Evolutionary conservation across 2,329 filamentous ascomycete genomes (phyloP).

Genomic region (Drechslera avenae): DNA sequence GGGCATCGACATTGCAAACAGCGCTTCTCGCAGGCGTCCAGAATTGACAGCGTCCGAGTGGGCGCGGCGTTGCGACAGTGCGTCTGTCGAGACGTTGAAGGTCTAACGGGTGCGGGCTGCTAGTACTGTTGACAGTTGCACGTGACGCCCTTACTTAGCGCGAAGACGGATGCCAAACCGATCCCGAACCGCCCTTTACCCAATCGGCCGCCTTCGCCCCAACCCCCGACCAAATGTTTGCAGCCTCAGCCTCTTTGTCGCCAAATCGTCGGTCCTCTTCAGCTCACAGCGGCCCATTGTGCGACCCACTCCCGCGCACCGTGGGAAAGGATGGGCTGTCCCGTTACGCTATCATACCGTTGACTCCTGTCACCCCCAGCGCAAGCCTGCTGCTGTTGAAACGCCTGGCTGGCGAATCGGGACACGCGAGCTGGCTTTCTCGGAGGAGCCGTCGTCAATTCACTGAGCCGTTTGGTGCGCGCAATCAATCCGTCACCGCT

Average conservation of each 20-base stretch:
- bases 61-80: constrained; percentile 24
- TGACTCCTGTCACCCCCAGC: constrained; percentile 1
- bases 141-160: constrained; percentile 11
- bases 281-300: neutral
- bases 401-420: constrained; percentile 5
- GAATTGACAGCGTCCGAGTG: constrained; percentile 14
- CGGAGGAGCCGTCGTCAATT: constrained; percentile 5
- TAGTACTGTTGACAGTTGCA: constrained; percentile 9
- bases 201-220: constrained; percentile 9
- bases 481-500: constrained; percentile 1
- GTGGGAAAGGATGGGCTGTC: constrained; percentile 1
- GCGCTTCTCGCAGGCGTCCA: constrained; percentile 6
- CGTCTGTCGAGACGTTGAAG: constrained; percentile 31
- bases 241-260: constrained; percentile 13
- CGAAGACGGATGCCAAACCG: neutral
- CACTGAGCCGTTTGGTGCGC: neutral
- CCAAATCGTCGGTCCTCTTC: constrained; percentile 4
- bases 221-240: constrained; percentile 9
- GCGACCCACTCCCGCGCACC: constrained; percentile 3
- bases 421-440: constrained; percentile 1
- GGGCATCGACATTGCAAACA: constrained; percentile 35
- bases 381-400: constrained; percentile 10
- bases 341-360: constrained; percentile 6
- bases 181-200: constrained; percentile 3
- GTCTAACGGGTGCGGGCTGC: constrained; percentile 23